Percentiles rank a stretch among this genome's conserved stretches.
These are phyloP conservation scores for Priceomyces castillae DNA, from an alignment of 805 yeast species.

Conservation along the genomic window DNA sequence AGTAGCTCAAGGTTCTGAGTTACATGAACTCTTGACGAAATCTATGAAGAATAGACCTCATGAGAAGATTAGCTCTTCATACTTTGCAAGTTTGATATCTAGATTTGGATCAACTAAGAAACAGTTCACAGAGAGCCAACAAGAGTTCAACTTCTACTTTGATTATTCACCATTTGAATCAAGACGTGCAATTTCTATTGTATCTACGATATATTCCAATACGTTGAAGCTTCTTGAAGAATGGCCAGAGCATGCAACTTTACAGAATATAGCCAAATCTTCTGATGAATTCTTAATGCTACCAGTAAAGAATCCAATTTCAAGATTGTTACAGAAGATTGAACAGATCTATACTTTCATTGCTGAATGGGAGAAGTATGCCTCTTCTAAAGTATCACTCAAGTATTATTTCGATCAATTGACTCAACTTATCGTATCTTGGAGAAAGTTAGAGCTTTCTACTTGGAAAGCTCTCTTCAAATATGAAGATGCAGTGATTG, in stretches of 20 bases:
- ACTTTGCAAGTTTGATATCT: slow-evolving; percentile 17
- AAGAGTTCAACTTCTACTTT: slow-evolving; percentile 54
- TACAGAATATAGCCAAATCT: slow-evolving; percentile 62
- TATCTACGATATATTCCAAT: slow-evolving; percentile 25
- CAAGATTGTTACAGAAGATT: slow-evolving; percentile 71
- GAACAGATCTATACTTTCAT: slow-evolving; percentile 83
- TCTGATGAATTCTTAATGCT: slow-evolving; percentile 63
- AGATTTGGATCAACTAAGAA: slow-evolving; percentile 18
- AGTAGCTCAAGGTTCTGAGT: slow-evolving; percentile 38
- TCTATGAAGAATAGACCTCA: neutral
- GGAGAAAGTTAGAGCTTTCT: slow-evolving; percentile 86
- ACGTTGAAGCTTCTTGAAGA: slow-evolving; percentile 49
- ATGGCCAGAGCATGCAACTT: slow-evolving; percentile 96
- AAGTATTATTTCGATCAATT: slow-evolving; percentile 52
- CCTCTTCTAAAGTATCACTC: slow-evolving; percentile 73
- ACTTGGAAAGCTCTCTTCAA: slow-evolving; percentile 80
- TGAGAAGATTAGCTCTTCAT: slow-evolving; percentile 19
- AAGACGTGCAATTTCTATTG: slow-evolving; percentile 51
- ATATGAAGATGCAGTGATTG: slow-evolving; percentile 53
- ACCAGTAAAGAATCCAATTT: slow-evolving; percentile 69
- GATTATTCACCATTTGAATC: slow-evolving; percentile 63
- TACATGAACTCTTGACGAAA: slow-evolving; percentile 11
- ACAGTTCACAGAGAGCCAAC: slow-evolving; percentile 14
- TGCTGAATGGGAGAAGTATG: slow-evolving; percentile 92
- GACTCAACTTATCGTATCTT: slow-evolving; percentile 70